Percentiles rank a stretch among this genome's conserved stretches.
These are phyloP conservation scores for Rhodotorula sp. DNA, from an alignment of 1,284 basidiomycete species.

Conservation along the genomic window DNA sequence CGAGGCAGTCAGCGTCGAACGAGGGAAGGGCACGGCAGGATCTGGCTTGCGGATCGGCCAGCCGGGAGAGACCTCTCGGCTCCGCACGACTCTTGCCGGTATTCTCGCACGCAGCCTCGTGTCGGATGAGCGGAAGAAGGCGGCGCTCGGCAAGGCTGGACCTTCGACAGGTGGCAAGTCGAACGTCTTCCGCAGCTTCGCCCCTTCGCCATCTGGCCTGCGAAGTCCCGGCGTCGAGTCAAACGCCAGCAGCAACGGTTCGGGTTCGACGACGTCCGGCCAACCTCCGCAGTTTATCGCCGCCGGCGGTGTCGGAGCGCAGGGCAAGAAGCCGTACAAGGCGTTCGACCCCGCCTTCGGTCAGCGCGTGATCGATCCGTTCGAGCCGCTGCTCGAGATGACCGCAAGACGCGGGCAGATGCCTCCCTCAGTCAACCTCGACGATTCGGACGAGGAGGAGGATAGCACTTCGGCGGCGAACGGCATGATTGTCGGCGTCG, in stretches of 20 bases:
- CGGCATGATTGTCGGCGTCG: conserved; percentile 36
- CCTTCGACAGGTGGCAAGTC: neutral
- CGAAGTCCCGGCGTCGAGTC: neutral
- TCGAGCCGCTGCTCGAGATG: conserved; percentile 39
- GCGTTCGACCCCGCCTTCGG: conserved; percentile 38
- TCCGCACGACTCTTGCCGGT: conserved; percentile 18
- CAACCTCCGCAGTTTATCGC: conserved; percentile 18
- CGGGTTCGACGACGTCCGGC: neutral
- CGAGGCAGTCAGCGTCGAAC: conserved; percentile 17
- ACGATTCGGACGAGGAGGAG: conserved; percentile 18
- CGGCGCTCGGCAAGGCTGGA: conserved; percentile 11
- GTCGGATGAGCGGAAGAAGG: conserved; percentile 22
- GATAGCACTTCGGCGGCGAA: conserved; percentile 6
- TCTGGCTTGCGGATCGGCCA: conserved; percentile 18
- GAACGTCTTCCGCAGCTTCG: neutral
- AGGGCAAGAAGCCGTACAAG: conserved; percentile 36
- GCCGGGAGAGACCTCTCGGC: conserved; percentile 20
- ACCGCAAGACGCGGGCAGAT: conserved; percentile 27
- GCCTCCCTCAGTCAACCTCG: conserved; percentile 3
- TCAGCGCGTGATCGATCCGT: conserved; percentile 37
- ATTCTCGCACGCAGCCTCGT: conserved; percentile 28
- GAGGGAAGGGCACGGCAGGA: conserved; percentile 21
- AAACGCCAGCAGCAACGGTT: neutral
- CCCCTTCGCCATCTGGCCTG: neutral
- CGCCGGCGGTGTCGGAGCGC: conserved; percentile 14